phyloP scores from a whole-genome alignment of 345 rosid genomes.

The Moricandia arvensis region DNA sequence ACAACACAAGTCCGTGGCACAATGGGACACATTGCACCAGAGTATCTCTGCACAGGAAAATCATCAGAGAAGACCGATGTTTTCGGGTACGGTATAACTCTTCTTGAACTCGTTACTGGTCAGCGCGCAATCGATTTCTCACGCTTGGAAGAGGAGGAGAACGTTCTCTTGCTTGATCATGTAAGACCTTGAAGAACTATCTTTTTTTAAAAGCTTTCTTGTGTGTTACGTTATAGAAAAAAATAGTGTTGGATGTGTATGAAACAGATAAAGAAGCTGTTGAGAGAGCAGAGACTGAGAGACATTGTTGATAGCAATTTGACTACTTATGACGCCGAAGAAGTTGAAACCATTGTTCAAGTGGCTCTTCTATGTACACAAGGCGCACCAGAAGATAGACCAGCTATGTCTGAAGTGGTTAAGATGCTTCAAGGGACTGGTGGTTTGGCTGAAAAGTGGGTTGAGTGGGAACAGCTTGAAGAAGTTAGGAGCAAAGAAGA shows the following conservation, averaged over 20 bases:
- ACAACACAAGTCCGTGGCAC: constrained; percentile 93
- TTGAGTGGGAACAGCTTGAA: constrained; percentile 69
- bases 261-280: constrained; percentile 66
- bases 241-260: constrained; percentile 19
- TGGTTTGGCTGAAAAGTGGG: constrained; percentile 73
- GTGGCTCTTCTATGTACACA: constrained; percentile 86
- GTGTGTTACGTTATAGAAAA: neutral
- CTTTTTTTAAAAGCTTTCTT: neutral
- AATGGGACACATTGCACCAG: constrained; percentile 95
- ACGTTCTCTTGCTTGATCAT: constrained; percentile 85
- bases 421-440: constrained; percentile 75
- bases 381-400: constrained; percentile 74
- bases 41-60: constrained; percentile 81
- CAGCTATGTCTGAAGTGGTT: constrained; percentile 71
- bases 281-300: constrained; percentile 64
- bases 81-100: constrained; percentile 85
- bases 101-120: constrained; percentile 88
- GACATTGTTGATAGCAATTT: constrained; percentile 75
- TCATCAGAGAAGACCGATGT: constrained; percentile 88
- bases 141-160: constrained; percentile 88
- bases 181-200: constrained; percentile 44
- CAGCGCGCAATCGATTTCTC: constrained; percentile 85
- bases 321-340: constrained; percentile 47
- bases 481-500: constrained; percentile 55
- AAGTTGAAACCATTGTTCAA: constrained; percentile 69